Evolutionary conservation across 2,329 filamentous ascomycete species (phyloP).

Genomic region (Ascochyta pisi): DNA sequence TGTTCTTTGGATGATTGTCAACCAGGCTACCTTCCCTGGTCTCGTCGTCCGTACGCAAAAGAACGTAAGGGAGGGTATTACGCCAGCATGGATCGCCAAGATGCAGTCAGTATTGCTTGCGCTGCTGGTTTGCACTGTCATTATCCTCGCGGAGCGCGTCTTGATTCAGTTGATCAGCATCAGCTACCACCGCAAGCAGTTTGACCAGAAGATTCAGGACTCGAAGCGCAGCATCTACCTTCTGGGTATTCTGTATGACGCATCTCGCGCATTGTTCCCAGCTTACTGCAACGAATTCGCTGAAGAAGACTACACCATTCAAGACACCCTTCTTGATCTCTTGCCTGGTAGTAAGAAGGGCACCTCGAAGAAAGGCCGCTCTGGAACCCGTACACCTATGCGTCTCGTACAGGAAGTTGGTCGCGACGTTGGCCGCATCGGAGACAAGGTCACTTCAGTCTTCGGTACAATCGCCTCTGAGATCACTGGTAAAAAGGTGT

Average conservation of each 20-base stretch:
- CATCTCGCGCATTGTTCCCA: slow-evolving; percentile 86
- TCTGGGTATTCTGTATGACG: slow-evolving; percentile 85
- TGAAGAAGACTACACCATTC: slow-evolving; percentile 91
- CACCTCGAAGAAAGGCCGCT: slow-evolving; percentile 53
- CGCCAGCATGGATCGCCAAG: slow-evolving; percentile 37
- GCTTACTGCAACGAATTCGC: slow-evolving; percentile 90
- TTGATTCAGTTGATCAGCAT: slow-evolving; percentile 85
- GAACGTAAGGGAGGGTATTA: too few species aligned
- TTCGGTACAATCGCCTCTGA: slow-evolving; percentile 95
- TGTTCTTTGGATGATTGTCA: slow-evolving; percentile 66
- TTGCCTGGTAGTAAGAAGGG: slow-evolving; percentile 66
- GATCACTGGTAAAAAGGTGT: slow-evolving; percentile 93
- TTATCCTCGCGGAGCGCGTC: slow-evolving; percentile 78
- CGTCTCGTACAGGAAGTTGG: slow-evolving; percentile 73
- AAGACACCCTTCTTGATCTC: slow-evolving; percentile 69
- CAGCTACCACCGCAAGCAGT: slow-evolving; percentile 84
- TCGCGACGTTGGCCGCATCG: slow-evolving; percentile 74
- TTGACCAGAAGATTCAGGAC: slow-evolving; percentile 81
- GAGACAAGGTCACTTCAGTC: slow-evolving; percentile 90
- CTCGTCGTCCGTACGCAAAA: too few species aligned
- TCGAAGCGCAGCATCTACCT: slow-evolving; percentile 88
- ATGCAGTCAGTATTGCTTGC: slow-evolving; percentile 72
- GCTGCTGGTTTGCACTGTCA: slow-evolving; percentile 69
- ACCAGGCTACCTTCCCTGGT: slow-evolving; percentile 66
- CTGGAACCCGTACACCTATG: slow-evolving; percentile 77